These are phyloP conservation scores for Erythrobasidium hasegawianum DNA, from an alignment of 1,284 basidiomycete species.

Conservation along the genomic window DNA sequence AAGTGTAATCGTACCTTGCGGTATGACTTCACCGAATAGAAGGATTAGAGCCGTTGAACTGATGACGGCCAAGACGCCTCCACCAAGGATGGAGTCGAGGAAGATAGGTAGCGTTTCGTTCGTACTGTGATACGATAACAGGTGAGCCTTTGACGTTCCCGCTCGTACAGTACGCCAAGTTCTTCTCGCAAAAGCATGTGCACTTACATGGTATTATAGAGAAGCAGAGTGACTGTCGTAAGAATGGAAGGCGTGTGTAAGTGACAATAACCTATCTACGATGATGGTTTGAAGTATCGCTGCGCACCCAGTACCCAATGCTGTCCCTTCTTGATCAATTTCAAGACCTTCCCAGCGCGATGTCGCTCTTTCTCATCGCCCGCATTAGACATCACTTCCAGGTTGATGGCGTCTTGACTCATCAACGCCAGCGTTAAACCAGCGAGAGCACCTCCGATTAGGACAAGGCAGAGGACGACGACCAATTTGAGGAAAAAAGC, in stretches of 20 bases:
- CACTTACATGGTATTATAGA: constrained; percentile 27
- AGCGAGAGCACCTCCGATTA: constrained; percentile 35
- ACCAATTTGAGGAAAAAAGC: constrained; percentile 64
- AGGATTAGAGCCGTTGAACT: constrained; percentile 60
- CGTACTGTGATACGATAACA: constrained; percentile 35
- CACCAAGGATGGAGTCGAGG: constrained; percentile 73
- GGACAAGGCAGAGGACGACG: constrained; percentile 55
- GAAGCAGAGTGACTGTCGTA: constrained; percentile 31
- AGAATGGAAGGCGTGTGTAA: no score
- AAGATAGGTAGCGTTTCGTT: constrained; percentile 36
- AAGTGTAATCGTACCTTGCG: constrained; percentile 33
- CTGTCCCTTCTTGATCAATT: constrained; percentile 71
- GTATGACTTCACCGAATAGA: constrained; percentile 36
- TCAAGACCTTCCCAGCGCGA: constrained; percentile 71
- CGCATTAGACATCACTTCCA: constrained; percentile 75
- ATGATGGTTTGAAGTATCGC: background rate
- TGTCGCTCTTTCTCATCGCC: constrained; percentile 68
- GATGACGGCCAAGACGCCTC: constrained; percentile 72
- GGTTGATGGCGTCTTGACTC: constrained; percentile 87
- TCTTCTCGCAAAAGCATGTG: no score
- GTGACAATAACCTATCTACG: no score
- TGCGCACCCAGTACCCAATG: constrained; percentile 88
- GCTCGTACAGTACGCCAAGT: no score
- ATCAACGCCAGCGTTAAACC: constrained; percentile 70
- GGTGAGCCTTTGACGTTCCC: no score